These are phyloP conservation scores for Fusarium coffeatum DNA, from an alignment of 2,329 filamentous ascomycete genomes.

Conservation along the genomic window DNA sequence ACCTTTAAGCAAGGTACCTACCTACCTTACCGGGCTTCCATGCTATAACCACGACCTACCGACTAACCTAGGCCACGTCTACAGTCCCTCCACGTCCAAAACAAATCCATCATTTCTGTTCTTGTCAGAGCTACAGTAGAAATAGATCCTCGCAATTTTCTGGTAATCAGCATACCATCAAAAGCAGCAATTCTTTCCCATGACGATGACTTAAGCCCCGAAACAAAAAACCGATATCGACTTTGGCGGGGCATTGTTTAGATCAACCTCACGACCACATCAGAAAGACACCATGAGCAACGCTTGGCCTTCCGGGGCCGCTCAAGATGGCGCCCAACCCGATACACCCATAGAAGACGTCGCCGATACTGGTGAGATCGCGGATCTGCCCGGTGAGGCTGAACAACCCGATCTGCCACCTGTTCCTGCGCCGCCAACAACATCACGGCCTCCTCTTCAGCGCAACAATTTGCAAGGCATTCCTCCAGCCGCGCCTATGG, in stretches of 20 bases:
- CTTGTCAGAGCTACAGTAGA: not conserved
- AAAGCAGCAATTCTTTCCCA: conserved; percentile 8
- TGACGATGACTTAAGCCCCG: conserved; percentile 33
- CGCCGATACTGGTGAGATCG: conserved; percentile 56
- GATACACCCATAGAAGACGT: conserved; percentile 52
- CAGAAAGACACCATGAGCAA: conserved; percentile 57
- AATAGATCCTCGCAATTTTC: not conserved
- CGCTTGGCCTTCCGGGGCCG: conserved; percentile 55
- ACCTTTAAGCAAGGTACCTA: conserved; percentile 1
- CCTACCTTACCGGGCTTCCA: not conserved
- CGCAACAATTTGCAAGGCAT: conserved; percentile 47
- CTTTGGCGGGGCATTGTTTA: conserved; percentile 43
- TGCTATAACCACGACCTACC: not conserved
- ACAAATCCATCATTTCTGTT: conserved; percentile 17
- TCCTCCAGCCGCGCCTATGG: conserved; percentile 45
- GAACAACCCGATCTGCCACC: conserved; percentile 54
- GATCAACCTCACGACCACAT: conserved; percentile 34
- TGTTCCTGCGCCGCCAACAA: conserved; percentile 45
- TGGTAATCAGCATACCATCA: conserved; percentile 1
- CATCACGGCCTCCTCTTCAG: conserved; percentile 43
- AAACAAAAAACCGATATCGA: conserved; percentile 27
- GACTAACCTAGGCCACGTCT: conserved; percentile 22
- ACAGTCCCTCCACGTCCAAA: conserved; percentile 20
- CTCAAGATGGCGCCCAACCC: conserved; percentile 49
- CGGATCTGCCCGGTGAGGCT: conserved; percentile 50